Evolutionary conservation across 306 rosid species (phyloP).

Genomic region (Neltuma alba): DNA sequence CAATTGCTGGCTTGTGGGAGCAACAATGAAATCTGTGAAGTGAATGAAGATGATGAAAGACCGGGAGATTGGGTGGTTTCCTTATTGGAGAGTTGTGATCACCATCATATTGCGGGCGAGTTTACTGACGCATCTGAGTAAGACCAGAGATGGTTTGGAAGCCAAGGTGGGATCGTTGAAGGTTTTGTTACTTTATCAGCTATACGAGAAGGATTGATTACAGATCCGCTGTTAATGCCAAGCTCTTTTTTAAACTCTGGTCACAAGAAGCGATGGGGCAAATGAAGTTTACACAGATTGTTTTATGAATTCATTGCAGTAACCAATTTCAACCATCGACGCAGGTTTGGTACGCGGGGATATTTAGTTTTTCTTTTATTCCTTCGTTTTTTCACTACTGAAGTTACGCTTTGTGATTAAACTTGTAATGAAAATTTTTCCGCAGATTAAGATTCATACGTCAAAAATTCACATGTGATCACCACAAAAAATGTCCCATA

Average conservation of each 20-base stretch:
- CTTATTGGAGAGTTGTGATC: constrained; percentile 55
- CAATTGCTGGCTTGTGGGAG: constrained; percentile 33
- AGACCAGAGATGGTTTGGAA: not conserved
- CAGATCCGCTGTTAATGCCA: no score
- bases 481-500: no score
- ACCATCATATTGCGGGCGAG: not conserved
- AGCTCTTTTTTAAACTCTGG: not conserved
- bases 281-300: not conserved
- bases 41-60: constrained; percentile 38
- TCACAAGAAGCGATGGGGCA: not conserved
- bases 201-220: no score
- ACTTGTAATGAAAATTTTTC: no score
- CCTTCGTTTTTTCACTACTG: not conserved
- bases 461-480: no score
- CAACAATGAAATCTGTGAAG: constrained; percentile 28
- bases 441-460: no score
- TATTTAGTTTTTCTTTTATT: not conserved
- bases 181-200: no score
- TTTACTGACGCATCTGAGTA: not conserved
- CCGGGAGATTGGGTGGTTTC: constrained; percentile 70
- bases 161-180: constrained; percentile 4
- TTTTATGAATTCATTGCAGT: not conserved
- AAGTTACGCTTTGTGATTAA: not conserved
- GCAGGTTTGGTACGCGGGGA: not conserved
- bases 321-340: not conserved